A percentile compares a stretch with the other conserved stretches of the same genome.
Evolutionary conservation across 768 basidiomycete genomes (phyloP).

Genomic region (Russula earlei): DNA sequence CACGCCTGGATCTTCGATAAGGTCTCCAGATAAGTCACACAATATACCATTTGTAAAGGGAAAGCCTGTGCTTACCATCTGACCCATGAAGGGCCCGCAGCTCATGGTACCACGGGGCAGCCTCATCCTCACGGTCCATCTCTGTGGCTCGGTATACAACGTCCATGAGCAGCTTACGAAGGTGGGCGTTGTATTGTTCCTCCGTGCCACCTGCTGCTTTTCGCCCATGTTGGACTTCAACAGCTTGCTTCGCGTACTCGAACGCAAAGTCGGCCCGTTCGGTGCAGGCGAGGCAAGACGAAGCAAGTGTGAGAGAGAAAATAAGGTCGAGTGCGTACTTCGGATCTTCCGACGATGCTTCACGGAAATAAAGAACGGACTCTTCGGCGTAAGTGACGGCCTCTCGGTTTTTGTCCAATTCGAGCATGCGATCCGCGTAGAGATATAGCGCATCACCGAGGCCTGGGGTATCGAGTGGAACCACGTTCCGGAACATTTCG

Average conservation of each 20-base stretch:
- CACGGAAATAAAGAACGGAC: slow-evolving; percentile 5
- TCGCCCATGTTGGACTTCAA: slow-evolving; percentile 5
- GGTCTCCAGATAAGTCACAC: neutral
- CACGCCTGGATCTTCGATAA: neutral
- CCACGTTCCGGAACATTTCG: neutral
- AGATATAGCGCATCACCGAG: slow-evolving; percentile 6
- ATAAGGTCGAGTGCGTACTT: slow-evolving; percentile 7
- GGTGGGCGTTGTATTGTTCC: neutral
- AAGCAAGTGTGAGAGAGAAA: slow-evolving; percentile 7
- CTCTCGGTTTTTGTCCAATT: slow-evolving; percentile 2
- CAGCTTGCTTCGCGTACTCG: slow-evolving; percentile 8
- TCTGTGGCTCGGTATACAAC: slow-evolving; percentile 2
- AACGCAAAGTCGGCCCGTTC: neutral
- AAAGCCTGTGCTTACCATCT: neutral
- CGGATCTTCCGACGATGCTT: neutral
- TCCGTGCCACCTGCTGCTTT: neutral
- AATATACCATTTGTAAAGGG: no score
- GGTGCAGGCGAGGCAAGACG: slow-evolving; percentile 10
- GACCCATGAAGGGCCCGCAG: neutral
- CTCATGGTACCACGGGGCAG: neutral
- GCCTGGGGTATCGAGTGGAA: neutral
- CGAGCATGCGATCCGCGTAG: slow-evolving; percentile 7
- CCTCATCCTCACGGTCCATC: neutral
- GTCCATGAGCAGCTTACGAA: neutral
- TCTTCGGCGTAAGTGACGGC: slow-evolving; percentile 11